Percentiles rank a stretch among this genome's conserved stretches.
Evolutionary conservation across 371 early-diverging fungal genomes (phyloP).

Genomic region (Mortierella polycephala): DNA sequence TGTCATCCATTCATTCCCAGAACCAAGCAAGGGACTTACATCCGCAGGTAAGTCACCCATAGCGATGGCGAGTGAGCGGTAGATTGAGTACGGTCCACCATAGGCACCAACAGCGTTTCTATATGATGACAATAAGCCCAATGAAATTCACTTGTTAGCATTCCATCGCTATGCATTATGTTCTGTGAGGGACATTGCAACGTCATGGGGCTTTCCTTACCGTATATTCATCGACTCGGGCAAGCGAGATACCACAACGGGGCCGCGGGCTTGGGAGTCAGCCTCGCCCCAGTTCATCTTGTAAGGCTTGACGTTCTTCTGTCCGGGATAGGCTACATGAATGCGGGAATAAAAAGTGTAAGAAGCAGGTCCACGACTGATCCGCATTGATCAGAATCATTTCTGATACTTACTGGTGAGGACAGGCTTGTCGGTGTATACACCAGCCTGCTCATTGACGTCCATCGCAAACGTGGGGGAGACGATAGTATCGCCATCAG

Average conservation of each 20-base stretch:
- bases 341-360: constrained; percentile 1
- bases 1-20: too few species aligned
- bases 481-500: constrained; percentile 48
- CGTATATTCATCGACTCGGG: constrained; percentile 80
- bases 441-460: constrained; percentile 5
- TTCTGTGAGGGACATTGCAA: too few species aligned
- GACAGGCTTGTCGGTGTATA: constrained; percentile 48
- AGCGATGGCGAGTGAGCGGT: constrained; percentile 94
- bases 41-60: constrained; percentile 86
- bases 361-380: neutral
- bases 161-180: neutral
- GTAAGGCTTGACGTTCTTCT: constrained; percentile 88
- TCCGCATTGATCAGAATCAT: neutral
- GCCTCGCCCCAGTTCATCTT: constrained; percentile 86
- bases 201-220: too few species aligned
- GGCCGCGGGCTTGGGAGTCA: constrained; percentile 83
- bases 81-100: constrained; percentile 95
- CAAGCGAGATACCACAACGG: constrained; percentile 88
- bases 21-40: too few species aligned
- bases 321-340: constrained; percentile 82
- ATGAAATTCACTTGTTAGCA: neutral
- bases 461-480: constrained; percentile 30
- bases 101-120: constrained; percentile 96
- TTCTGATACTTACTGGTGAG: constrained; percentile 41
- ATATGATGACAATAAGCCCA: constrained; percentile 8